Evolutionary conservation across 176 grass and related monocot genomes (phyloP).

Genomic region (Ensete ventricosum): DNA sequence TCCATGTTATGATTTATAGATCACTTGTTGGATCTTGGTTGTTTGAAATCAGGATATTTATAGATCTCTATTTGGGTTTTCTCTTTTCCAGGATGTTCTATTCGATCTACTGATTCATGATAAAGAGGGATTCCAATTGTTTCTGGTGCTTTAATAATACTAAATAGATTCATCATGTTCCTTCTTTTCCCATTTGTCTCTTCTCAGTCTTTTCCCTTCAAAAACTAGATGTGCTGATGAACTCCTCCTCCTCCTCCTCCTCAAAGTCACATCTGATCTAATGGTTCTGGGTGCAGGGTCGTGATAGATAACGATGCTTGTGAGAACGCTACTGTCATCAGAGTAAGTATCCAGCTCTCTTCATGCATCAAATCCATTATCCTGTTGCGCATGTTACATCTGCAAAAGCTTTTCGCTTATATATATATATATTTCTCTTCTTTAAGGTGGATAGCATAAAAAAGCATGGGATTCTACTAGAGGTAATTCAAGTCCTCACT

Average conservation of each 20-base stretch:
- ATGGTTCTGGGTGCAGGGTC: conserved; percentile 36
- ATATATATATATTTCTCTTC: neutral
- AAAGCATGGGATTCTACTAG: conserved; percentile 64
- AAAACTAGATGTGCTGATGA: neutral
- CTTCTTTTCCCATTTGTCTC: too few species aligned
- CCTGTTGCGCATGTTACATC: too few species aligned
- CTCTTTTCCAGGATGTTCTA: neutral
- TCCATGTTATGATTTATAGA: too few species aligned
- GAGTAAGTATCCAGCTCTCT: conserved; percentile 17
- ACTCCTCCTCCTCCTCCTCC: neutral
- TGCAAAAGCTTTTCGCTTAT: neutral
- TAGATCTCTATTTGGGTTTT: neutral
- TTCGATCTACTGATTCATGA: neutral
- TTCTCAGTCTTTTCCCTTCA: neutral
- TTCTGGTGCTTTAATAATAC: too few species aligned
- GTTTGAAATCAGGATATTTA: neutral
- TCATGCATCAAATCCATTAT: neutral
- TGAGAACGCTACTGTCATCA: conserved; percentile 56
- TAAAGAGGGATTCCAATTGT: too few species aligned
- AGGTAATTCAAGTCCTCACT: conserved; percentile 81
- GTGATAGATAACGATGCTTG: conserved; percentile 77
- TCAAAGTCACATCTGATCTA: neutral
- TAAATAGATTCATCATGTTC: too few species aligned
- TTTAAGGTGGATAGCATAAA: conserved; percentile 69
- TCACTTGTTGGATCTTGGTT: neutral